These are phyloP conservation scores for Fulvia fulva DNA, from an alignment of 2,329 filamentous ascomycete species.

Conservation along the genomic window DNA sequence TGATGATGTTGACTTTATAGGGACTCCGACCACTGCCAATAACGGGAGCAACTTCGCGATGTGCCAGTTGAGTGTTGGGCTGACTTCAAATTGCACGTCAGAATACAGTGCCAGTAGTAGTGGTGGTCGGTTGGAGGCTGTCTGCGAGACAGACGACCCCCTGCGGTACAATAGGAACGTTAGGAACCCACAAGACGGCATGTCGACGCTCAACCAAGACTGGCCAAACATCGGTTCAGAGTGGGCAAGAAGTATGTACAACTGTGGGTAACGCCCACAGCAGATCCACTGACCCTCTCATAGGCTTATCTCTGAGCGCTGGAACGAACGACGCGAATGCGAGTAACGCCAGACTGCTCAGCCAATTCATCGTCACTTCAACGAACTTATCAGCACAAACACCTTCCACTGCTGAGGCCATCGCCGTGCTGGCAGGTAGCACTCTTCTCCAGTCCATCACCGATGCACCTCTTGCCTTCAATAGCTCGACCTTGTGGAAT, in stretches of 20 bases:
- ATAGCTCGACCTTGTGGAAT: conserved; percentile 30
- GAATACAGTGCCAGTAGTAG: conserved; percentile 41
- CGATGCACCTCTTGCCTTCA: conserved; percentile 57
- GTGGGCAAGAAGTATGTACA: conserved; percentile 37
- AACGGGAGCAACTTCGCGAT: conserved; percentile 54
- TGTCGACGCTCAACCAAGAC: conserved; percentile 37
- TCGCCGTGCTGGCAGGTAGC: conserved; percentile 66
- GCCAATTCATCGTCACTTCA: conserved; percentile 39
- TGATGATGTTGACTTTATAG: conserved; percentile 10
- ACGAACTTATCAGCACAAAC: conserved; percentile 44
- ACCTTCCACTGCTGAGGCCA: conserved; percentile 68
- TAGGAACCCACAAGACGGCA: conserved; percentile 53
- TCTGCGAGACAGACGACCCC: conserved; percentile 58
- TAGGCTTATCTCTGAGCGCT: conserved; percentile 39
- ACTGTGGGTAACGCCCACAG: background rate
- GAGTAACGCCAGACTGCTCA: conserved; percentile 43
- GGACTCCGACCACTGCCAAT: background rate
- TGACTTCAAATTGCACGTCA: conserved; percentile 65
- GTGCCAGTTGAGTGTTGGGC: conserved; percentile 62
- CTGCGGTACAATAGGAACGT: conserved; percentile 54
- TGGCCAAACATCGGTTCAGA: conserved; percentile 44
- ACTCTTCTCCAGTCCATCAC: conserved; percentile 60
- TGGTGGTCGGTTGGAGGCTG: conserved; percentile 57
- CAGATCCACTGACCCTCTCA: background rate
- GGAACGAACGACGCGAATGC: conserved; percentile 43